Evolutionary conservation across 768 basidiomycete genomes (phyloP), one percentile per base, ranked within the genome.

Genomic region (Wakefieldia striispora): DNA sequence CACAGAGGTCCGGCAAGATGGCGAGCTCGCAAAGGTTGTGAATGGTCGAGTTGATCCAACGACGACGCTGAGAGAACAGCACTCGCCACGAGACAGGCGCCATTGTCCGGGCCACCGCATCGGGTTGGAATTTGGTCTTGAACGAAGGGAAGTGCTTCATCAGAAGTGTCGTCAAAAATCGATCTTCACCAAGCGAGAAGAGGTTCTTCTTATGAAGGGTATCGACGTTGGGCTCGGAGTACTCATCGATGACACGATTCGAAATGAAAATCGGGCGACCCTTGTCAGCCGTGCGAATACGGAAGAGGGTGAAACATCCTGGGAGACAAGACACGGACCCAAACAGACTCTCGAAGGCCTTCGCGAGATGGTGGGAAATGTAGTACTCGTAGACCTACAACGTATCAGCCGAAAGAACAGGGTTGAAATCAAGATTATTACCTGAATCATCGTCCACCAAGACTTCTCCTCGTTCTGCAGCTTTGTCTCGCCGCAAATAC

Each of bases 401-500:
- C 1, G 12, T 39, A 34, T 57, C 38, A 59, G 54, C 44, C 21
- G 16, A 19, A 33, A 24, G 27, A 24, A 34, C 35, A 20, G 20
- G 16, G 26, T 2, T 12, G 10, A 47, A 10, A 34, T 5, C 13
- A 20, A 17, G 10, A 20, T 2, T 24, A 70, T 51, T 29, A 78
- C 81, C 72, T 86, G 86, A 50, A 86, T 85, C 83, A 86, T 86
- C 10, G 86, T 88, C 73, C 86, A 88, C 76, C 86, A 82, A 21
- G 83, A 86, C 24, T 76, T 72, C 40, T 82, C 79, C 58, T 83
- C 83, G 59, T 86, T 86, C 54, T 82, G 80, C 33, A 86, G 67
- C 63, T 77, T 82, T 0, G 83, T 86, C 66, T 86, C 84, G 43
- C 83, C 83, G 53, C 83, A 86, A 44, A 86, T 80, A 44, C 83